Conservation (phyloP, 768 basidiomycete species). For the Termitomyces sp. region DNA sequence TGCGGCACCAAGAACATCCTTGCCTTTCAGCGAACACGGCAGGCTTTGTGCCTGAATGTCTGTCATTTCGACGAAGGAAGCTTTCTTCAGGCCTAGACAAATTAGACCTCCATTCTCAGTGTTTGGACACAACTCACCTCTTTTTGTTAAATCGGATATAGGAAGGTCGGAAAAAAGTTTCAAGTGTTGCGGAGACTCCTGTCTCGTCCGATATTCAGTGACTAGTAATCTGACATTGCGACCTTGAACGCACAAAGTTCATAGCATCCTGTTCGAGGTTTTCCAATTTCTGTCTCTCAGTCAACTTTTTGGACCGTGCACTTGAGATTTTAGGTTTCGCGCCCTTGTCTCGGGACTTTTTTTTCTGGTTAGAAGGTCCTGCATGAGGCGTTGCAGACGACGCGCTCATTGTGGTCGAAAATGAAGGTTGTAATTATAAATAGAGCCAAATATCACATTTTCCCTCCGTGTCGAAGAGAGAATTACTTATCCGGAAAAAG, state of each 20-base stretch:
- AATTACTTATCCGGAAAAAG: too few relatives aligned
- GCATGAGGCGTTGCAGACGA: constrained; percentile 2
- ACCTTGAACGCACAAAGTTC: constrained; percentile 36
- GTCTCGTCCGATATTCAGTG: constrained; percentile 5
- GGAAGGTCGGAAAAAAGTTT: constrained; percentile 70
- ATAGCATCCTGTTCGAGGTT: constrained; percentile 42
- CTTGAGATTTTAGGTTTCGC: constrained; percentile 6
- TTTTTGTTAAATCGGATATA: constrained; percentile 70
- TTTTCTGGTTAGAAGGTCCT: constrained; percentile 13
- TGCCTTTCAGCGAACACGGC: constrained; percentile 86
- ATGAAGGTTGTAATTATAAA: neutral
- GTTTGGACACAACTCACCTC: constrained; percentile 37
- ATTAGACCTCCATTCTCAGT: neutral
- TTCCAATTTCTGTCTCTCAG: constrained; percentile 47
- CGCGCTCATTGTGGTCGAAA: neutral
- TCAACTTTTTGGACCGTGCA: constrained; percentile 35
- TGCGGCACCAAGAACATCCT: constrained; percentile 95
- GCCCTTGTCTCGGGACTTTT: constrained; percentile 4
- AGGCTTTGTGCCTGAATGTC: constrained; percentile 91
- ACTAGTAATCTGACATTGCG: neutral
- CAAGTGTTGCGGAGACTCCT: constrained; percentile 50
- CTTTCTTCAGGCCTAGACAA: constrained; percentile 72
- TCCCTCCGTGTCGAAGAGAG: too few relatives aligned
- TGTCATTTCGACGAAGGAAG: constrained; percentile 84
- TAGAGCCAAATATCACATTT: neutral